Evolutionary conservation across 495 filamentous ascomycete genomes (phyloP).

Genomic region (Parathielavia appendiculata): DNA sequence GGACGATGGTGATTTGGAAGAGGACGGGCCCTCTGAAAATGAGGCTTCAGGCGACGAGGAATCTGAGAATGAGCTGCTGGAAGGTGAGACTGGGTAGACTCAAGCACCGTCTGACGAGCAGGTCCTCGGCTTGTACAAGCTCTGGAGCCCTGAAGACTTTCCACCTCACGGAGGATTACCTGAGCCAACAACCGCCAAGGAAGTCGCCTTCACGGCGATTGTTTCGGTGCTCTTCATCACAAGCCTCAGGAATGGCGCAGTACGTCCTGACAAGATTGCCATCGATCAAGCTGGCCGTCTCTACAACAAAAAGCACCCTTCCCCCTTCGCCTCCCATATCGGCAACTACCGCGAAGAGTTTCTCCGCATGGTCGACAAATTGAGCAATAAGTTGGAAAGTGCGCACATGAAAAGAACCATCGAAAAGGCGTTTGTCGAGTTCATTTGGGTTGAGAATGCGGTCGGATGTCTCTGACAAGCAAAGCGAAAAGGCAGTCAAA

Average conservation of each 20-base stretch:
- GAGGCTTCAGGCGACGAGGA: background rate
- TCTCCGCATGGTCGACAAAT: background rate
- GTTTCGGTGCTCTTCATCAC: background rate
- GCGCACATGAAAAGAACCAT: background rate
- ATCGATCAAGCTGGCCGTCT: background rate
- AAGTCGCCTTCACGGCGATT: background rate
- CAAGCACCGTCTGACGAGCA: background rate
- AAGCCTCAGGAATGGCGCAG: background rate
- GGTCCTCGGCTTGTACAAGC: background rate
- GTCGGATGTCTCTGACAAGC: background rate
- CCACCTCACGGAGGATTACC: background rate
- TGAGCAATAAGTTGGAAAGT: background rate
- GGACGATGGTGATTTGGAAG: background rate
- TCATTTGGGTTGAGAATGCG: too few species aligned
- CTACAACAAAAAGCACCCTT: too few species aligned
- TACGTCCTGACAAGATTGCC: background rate
- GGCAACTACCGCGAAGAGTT: background rate
- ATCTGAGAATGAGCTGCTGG: background rate
- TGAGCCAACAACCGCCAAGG: background rate
- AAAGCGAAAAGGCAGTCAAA: background rate
- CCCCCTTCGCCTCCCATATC: too few species aligned
- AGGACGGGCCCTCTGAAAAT: background rate
- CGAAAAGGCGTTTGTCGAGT: background rate
- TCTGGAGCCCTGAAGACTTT: too few species aligned
- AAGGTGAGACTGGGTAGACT: background rate